These are phyloP conservation scores for Fusarium caatingaense DNA, from an alignment of 2,329 filamentous ascomycete genomes.

Conservation along the genomic window DNA sequence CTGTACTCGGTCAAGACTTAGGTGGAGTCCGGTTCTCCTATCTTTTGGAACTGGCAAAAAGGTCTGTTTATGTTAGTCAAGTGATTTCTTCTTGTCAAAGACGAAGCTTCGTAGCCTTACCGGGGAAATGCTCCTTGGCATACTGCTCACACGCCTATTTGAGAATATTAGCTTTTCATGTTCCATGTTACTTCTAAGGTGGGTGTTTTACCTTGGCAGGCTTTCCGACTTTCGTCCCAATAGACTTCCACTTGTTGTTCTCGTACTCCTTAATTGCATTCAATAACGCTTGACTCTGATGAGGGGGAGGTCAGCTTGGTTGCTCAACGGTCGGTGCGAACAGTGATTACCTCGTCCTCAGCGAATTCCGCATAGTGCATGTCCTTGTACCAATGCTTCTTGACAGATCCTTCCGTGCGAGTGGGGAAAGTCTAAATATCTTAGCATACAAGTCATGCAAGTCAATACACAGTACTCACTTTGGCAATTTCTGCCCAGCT, in stretches of 20 bases:
- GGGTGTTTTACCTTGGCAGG: slow-evolving; percentile 76
- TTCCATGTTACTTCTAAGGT: not conserved
- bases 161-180: slow-evolving; percentile 2
- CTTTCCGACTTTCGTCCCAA: slow-evolving; percentile 96
- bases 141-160: slow-evolving; percentile 75
- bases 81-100: slow-evolving; percentile 35
- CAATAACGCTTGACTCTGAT: slow-evolving; percentile 80
- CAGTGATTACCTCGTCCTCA: slow-evolving; percentile 84
- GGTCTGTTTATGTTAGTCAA: slow-evolving; percentile 52
- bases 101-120: slow-evolving; percentile 49
- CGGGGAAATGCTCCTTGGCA: slow-evolving; percentile 92
- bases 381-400: slow-evolving; percentile 99
- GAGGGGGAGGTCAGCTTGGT: slow-evolving; percentile 36
- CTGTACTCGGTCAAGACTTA: not conserved
- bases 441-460: slow-evolving; percentile 10
- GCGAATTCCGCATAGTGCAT: slow-evolving; percentile 99
- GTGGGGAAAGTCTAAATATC: slow-evolving; percentile 84
- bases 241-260: slow-evolving; percentile 98
- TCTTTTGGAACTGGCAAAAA: slow-evolving; percentile 55
- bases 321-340: slow-evolving; percentile 19
- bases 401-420: slow-evolving; percentile 95
- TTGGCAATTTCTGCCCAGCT: slow-evolving; percentile 99
- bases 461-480: slow-evolving; percentile 68
- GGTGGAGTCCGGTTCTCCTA: slow-evolving; percentile 33
- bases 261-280: slow-evolving; percentile 99